Evolutionary conservation across 768 basidiomycete genomes (phyloP).

Genomic region (Tephrocybe sp.): DNA sequence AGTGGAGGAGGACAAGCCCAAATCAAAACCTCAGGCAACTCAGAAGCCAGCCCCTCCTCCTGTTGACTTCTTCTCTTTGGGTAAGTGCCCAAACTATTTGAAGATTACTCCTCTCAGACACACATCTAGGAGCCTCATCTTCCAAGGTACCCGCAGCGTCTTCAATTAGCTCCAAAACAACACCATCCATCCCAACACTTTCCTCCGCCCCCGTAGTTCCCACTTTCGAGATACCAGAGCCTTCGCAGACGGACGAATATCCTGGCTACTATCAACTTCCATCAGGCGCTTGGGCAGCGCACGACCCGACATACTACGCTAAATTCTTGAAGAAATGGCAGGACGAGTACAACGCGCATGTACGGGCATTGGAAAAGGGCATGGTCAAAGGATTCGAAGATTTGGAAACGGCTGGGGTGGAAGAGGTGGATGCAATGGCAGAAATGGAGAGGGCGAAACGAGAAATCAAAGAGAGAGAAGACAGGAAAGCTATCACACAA

Average conservation of each 20-base stretch:
- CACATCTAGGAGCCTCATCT: constrained; percentile 20
- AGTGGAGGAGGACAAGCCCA: constrained; percentile 35
- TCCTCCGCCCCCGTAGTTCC: constrained; percentile 71
- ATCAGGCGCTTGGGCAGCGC: constrained; percentile 73
- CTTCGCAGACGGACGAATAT: constrained; percentile 71
- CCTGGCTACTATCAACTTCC: constrained; percentile 87
- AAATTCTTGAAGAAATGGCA: constrained; percentile 73
- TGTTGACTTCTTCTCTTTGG: constrained; percentile 69
- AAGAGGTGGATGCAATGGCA: constrained; percentile 62
- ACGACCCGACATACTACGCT: constrained; percentile 69
- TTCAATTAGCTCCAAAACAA: constrained; percentile 9
- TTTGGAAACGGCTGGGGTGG: constrained; percentile 47
- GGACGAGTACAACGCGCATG: constrained; percentile 64
- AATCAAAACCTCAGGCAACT: constrained; percentile 3
- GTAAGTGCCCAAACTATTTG: constrained; percentile 30
- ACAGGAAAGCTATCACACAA: constrained; percentile 70
- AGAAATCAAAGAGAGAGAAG: constrained; percentile 74
- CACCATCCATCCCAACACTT: constrained; percentile 26
- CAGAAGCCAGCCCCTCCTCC: constrained; percentile 29
- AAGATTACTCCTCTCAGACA: constrained; percentile 4
- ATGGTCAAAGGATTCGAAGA: constrained; percentile 68
- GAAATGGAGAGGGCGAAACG: constrained; percentile 78
- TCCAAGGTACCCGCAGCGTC: constrained; percentile 13
- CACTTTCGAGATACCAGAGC: constrained; percentile 69
- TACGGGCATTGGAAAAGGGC: constrained; percentile 72